phyloP scores from a whole-genome alignment of 306 rosid genomes.

The Begonia masoniana region DNA sequence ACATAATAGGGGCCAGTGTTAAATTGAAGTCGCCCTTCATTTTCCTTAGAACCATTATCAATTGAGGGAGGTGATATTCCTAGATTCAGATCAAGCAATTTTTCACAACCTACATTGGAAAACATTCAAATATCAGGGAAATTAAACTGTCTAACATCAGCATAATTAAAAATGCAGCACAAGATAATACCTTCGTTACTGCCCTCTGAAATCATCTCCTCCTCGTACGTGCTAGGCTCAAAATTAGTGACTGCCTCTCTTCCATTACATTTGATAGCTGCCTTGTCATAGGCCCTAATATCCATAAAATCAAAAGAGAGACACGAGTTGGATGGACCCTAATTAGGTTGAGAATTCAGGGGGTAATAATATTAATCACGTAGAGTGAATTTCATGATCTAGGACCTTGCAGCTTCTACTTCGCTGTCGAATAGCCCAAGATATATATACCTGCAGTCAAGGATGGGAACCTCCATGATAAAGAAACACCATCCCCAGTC shows the following conservation, averaged over 20 bases:
- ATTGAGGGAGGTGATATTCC: slow-evolving; percentile 62
- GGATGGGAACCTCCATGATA: slow-evolving; percentile 75
- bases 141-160: not conserved
- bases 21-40: slow-evolving; percentile 36
- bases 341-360: slow-evolving; percentile 64
- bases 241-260: slow-evolving; percentile 97
- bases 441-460: slow-evolving; percentile 99
- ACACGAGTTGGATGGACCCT: slow-evolving; percentile 60
- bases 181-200: slow-evolving; percentile 39
- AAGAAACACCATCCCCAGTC: slow-evolving; percentile 64
- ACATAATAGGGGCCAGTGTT: slow-evolving; percentile 29
- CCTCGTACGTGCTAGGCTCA: slow-evolving; percentile 66
- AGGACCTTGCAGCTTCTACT: slow-evolving; percentile 99
- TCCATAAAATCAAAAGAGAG: slow-evolving; percentile 76
- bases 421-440: slow-evolving; percentile 99
- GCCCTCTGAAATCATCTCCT: slow-evolving; percentile 42
- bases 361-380: slow-evolving; percentile 55
- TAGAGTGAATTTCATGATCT: slow-evolving; percentile 80
- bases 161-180: slow-evolving; percentile 1
- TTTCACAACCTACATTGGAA: slow-evolving; percentile 37
- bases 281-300: slow-evolving; percentile 97
- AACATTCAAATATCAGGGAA: slow-evolving; percentile 6
- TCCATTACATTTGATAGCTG: slow-evolving; percentile 94
- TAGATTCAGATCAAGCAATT: slow-evolving; percentile 84
- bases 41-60: slow-evolving; percentile 37